Conservation (phyloP, 148 eudicot genomes). For the Silene latifolia region DNA sequence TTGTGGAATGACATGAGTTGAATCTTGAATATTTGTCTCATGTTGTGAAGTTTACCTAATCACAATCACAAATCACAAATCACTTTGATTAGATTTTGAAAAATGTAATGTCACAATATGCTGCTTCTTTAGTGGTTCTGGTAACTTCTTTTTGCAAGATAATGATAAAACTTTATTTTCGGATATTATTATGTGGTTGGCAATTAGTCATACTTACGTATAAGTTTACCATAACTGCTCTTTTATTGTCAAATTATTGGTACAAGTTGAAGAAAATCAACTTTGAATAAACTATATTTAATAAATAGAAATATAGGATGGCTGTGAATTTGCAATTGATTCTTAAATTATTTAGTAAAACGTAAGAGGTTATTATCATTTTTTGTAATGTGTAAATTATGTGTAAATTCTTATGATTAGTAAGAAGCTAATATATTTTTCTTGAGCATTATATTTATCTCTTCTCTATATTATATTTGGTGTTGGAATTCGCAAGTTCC, state of each 20-base stretch:
- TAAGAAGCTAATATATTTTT: too few species aligned
- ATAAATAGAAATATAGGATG: too few species aligned
- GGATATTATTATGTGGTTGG: conserved; percentile 6
- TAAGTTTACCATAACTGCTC: not conserved
- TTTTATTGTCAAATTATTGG: not conserved
- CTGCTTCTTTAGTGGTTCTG: conserved; percentile 4
- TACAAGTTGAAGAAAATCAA: too few species aligned
- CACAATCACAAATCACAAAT: conserved; percentile 17
- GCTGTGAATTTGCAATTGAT: too few species aligned
- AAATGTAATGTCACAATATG: conserved; percentile 8
- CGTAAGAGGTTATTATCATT: too few species aligned
- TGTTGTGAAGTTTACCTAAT: conserved; percentile 8
- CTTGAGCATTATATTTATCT: too few species aligned
- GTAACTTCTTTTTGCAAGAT: not conserved
- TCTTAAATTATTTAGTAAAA: too few species aligned
- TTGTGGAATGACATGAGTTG: not conserved
- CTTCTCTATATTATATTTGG: too few species aligned
- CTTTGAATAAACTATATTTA: too few species aligned
- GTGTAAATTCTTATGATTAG: too few species aligned
- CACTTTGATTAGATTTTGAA: conserved; percentile 12
- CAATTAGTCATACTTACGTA: not conserved
- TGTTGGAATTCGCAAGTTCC: too few species aligned
- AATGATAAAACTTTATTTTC: not conserved
- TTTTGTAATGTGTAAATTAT: too few species aligned
- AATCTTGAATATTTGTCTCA: conserved; percentile 16